Base-by-base conservation (phyloP, 805 yeast species). In the Torulaspora microellipsoides region DNA sequence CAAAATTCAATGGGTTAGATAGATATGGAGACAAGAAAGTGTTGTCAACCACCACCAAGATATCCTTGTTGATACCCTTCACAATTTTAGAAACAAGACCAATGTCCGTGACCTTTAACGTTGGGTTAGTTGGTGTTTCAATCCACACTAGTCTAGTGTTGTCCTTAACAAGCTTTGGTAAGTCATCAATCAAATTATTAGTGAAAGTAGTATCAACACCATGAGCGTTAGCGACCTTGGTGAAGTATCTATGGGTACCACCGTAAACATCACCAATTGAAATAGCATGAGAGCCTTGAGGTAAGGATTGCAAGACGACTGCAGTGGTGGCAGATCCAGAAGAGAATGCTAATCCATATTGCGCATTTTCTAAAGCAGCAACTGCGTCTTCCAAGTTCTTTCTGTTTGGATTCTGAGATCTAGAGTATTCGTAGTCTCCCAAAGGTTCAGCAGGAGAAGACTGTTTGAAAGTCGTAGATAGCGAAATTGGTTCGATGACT, bases 271-370 rank as follows among this genome's bases (percentile, higher is more conserved):
- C 95, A 55, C 85, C 89, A 58, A 85, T 80, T 36, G 88, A 80
- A 38, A 86, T 72, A 33, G 84, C 83, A 60, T 87, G 93, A 33
- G 85, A 72, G 37, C 82, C 83, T 50, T 77, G 75, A 34, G 85
- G 81, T 56, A 87, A 70, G 27, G 84, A 75, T 66, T 86, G 95
- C 58, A 85, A 69, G 34, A 86, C 72, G 54, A 81, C 75, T 20
- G 93, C 86, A 34, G 95, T 85, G 48, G 87, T 75, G 38, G 95
- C 95, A 39, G 89, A 81, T 40, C 95, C 95, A n/a, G 95, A 84
- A 30, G 85, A 68, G 63, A 85, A 81, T 13, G 91, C 95, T 47
- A 86, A 66, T 23, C 85, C 90, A 63, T 78, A 74, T 62, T 80
- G 77, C 52, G 82, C 95, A 46, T 78, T 76, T 67, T 86, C 95